phyloP scores from a whole-genome alignment of 176 grass and related monocot genomes.

The bread wheat (Triticum aestivum) region IWGSC_CS_RefSeq_v2.1 NC_057799.1:145086008-145086507 shows the following conservation, averaged over 20 bases:
- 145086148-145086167: not conserved
- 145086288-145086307: not conserved
- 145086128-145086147: not conserved
- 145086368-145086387: slow-evolving; percentile 70
- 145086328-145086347: slow-evolving; percentile 2
- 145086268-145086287: slow-evolving; percentile 35
- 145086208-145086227: not conserved
- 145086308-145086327: slow-evolving; percentile 25
- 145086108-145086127: not conserved
- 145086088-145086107: not conserved
- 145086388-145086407: slow-evolving; percentile 41
- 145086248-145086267: slow-evolving; percentile 28
- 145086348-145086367: slow-evolving; percentile 12
- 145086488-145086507: not conserved
- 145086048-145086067: not conserved
- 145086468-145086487: not conserved
- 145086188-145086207: slow-evolving; percentile 11
- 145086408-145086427: slow-evolving; percentile 26
- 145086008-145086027: slow-evolving; percentile 19
- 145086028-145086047: not conserved
- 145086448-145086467: slow-evolving; percentile 30
- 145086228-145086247: not conserved
- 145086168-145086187: not conserved
- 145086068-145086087: not conserved
- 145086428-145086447: slow-evolving; percentile 54